Evolutionary conservation across 345 rosid genomes (phyloP), one percentile per base, ranked within the genome.

Genomic region (Combretum micranthum): DNA sequence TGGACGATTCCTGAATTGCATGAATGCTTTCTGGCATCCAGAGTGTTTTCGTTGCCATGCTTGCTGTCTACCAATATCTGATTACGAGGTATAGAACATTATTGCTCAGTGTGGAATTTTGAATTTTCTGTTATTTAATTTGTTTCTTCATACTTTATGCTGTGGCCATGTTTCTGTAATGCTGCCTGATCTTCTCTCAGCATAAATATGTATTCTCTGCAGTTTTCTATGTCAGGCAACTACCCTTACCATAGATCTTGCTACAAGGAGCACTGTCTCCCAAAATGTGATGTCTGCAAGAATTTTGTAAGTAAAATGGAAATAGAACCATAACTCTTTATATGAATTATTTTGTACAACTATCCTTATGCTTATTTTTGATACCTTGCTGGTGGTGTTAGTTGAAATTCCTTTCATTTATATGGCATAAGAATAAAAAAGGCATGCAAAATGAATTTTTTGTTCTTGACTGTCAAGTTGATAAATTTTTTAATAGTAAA

Each of bases 251-350:
- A 90, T 72, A 84, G 85, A 70, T 57, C 77, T 55, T 87, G 97
- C 82, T 81, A 82, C 63, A 87, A 74, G 80, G 90, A 89, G 76
- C 82, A 71, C 52, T 75, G 75, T 66, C 93, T 82, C 73, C 97
- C 99, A 9, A 87, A 80, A 77, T 94, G 99, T 57, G 97, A 94
- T 75, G 92, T 94, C 58, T 94, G 99, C 85, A 75, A 64, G 53
- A 76, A 68, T 63, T 87, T 80, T 72, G 99, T 93, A 75, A 74
- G 98, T 81, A 14, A 51, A 54, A 47, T 20, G 1, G 55, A 23
- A 61, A 32, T 42, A 20, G 50, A 39, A 12, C 21, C 43, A 42
- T n/a, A 44, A 32, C 20, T 57, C 50, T 46, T 45, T 42, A 32
- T 25, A 50, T 50, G 23, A 50, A 50, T 16, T 19, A 25, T 50